Percentiles rank a stretch among this genome's conserved stretches.
These are phyloP conservation scores for Myxozyma lipomycoides DNA, from an alignment of 805 yeast genomes.

Conservation along the genomic window DNA sequence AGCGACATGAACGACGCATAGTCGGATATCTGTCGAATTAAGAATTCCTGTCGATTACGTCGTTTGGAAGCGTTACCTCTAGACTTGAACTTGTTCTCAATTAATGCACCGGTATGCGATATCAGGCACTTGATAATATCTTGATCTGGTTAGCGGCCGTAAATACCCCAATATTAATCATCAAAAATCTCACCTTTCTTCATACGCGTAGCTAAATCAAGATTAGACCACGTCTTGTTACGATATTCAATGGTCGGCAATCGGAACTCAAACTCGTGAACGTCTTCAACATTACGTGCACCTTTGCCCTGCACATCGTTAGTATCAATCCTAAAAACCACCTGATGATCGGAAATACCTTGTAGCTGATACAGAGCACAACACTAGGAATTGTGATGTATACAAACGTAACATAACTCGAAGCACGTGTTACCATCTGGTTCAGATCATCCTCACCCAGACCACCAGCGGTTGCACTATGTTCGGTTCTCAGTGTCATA, in stretches of 20 bases:
- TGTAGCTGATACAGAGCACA: conserved; percentile 64
- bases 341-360: conserved; percentile 33
- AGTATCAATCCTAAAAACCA: background rate
- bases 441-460: conserved; percentile 36
- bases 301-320: conserved; percentile 52
- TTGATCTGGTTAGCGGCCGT: background rate
- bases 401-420: conserved; percentile 65
- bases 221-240: conserved; percentile 66
- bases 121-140: conserved; percentile 40
- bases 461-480: background rate
- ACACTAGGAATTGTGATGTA: conserved; percentile 51
- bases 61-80: conserved; percentile 18
- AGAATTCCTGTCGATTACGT: conserved; percentile 1
- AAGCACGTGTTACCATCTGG: conserved; percentile 72
- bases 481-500: background rate
- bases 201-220: conserved; percentile 60
- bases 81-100: conserved; percentile 67
- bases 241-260: conserved; percentile 58
- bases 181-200: conserved; percentile 46
- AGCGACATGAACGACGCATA: conserved; percentile 37
- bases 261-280: conserved; percentile 63
- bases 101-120: conserved; percentile 63
- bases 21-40: conserved; percentile 37
- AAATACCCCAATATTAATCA: background rate
- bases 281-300: conserved; percentile 63